Base-by-base conservation (phyloP, 1,139 yeast genomes). In the Blastobotrys proliferans region DNA sequence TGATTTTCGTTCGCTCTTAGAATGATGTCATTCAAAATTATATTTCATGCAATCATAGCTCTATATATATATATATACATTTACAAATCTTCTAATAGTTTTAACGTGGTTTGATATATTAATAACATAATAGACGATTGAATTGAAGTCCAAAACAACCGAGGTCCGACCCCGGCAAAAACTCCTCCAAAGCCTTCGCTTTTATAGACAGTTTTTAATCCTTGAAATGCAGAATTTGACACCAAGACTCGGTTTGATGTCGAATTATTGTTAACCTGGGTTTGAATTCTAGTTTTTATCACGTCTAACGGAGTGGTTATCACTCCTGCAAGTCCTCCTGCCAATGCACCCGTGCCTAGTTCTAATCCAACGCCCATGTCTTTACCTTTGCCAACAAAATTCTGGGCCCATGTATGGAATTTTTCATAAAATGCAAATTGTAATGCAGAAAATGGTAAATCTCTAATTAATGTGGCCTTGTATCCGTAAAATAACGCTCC, bases 341-440 rank as follows among this genome's bases (percentile, higher is more conserved):
- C 98, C 0, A 87, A 79, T 0, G 97, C 97, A 45, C 98, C 98
- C 0, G 97, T 87, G 13, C 75, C 54, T 28, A 92, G 67, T 63
- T 92, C 98, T 24, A 74, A 64, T 2, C 83, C 68, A 0, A 88
- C 77, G 6, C 70, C 67, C 55, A 69, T 61, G 30, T 69, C 69
- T 11, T 52, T 52, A n/a, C 58, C 57, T 8, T 47, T 40, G 17
- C 64, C 68, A 2, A 52, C 61, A 28, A 55, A 50, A 11, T 44
- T 42, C 49, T 63, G 68, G 8, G 73, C 72, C 40, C 52, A 45
- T 6, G 51, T 56, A 35, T 63, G 63, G 59, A 90, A 85, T 57
- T 80, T 76, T 63, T 92, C 98, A 64, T 92, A 92, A 56, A 92
- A 92, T 44, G 97, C 95, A 69, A 92, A 84, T 60, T 92, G 98